Evolutionary conservation across 805 yeast genomes (phyloP).

Genomic region (Candida ulmi): DNA sequence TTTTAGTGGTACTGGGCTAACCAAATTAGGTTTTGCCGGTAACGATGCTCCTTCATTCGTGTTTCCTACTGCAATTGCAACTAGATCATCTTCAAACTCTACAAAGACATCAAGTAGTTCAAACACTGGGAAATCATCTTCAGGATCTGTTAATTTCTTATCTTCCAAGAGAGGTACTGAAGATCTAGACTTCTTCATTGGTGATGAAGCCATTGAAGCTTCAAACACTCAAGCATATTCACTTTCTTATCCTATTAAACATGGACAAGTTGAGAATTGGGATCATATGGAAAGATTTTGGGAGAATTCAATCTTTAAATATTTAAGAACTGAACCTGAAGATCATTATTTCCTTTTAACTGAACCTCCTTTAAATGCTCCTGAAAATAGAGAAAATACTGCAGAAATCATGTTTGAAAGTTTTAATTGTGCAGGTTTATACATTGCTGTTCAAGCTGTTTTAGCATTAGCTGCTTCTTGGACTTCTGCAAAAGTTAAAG

Average conservation of each 20-base stretch:
- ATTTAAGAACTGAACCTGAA: conserved; percentile 96
- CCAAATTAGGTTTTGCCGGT: conserved; percentile 97
- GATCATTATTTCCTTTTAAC: conserved; percentile 94
- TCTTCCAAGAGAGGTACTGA: conserved; percentile 76
- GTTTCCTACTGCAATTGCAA: conserved; percentile 91
- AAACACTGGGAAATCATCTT: conserved; percentile 14
- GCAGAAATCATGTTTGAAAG: conserved; percentile 99
- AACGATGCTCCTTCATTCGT: conserved; percentile 97
- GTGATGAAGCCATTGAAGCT: conserved; percentile 89
- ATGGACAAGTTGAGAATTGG: conserved; percentile 98
- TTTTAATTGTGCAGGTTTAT: conserved; percentile 96
- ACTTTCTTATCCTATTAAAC: conserved; percentile 87
- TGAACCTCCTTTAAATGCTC: conserved; percentile 99
- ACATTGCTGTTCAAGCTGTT: conserved; percentile 98
- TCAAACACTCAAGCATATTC: conserved; percentile 90
- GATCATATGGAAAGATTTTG: conserved; percentile 99
- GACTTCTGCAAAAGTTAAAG: conserved; percentile 94
- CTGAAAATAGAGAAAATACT: conserved; percentile 96
- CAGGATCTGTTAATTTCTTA: conserved; percentile 38
- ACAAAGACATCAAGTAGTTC: conserved; percentile 34
- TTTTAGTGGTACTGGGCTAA: conserved; percentile 91
- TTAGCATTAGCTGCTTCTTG: conserved; percentile 97
- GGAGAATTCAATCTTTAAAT: conserved; percentile 96
- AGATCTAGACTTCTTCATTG: conserved; percentile 90
- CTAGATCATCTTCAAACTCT: conserved; percentile 51